Base-by-base conservation (phyloP, 2,329 filamentous ascomycete genomes). In the Claviceps quebecensis region DNA sequence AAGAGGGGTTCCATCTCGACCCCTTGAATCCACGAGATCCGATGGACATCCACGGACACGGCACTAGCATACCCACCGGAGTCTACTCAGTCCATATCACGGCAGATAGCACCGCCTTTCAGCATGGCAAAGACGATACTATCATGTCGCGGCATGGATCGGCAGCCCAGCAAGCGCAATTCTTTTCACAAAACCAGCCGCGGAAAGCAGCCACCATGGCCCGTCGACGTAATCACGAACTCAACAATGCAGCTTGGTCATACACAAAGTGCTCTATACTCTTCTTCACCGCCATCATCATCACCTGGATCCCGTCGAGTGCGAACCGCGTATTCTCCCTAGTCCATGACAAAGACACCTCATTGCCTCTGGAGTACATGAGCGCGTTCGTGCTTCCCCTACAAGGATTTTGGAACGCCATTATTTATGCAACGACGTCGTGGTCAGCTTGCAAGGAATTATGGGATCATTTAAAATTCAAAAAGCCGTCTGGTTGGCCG, bases 321-420 rank as follows among this genome's bases (percentile, higher is more conserved):
- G 76, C 84, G 54, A 93, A 94, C 63, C 76, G 87, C 9, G 76
- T 90, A 16, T 89, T 85, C 65, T 80, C 80, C 3, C 71, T 89
- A 16, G 72, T 81, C 8, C 71, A 84, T 59, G 69, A 73, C 0
- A 67, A 75, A 26, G 53, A 72, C 4, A 67, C 75, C 0, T 75
- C 72, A 7, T 74, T 81, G 29, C 69, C 74, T 0, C 75, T 93
- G 23, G 81, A 87, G 59, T 80, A 84, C 56, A 77, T 82, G 56
- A 83, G 84, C 22, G 81, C 84, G 0, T 75, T 87, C 41, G 86
- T 93, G 1, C 73, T 94, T 8, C 87, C 87, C 0, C 73, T 89
- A 0, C 87, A 94, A 62, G 87, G 87, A 0, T 86, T 90, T 60
- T 93, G 87, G 86, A 94, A 94, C 63, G 78, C 82, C 17, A 65